A percentile compares a stretch with the other conserved stretches of the same genome.
Evolutionary conservation across 306 rosid species (phyloP).

Genomic region (Carpinus fangiana): DNA sequence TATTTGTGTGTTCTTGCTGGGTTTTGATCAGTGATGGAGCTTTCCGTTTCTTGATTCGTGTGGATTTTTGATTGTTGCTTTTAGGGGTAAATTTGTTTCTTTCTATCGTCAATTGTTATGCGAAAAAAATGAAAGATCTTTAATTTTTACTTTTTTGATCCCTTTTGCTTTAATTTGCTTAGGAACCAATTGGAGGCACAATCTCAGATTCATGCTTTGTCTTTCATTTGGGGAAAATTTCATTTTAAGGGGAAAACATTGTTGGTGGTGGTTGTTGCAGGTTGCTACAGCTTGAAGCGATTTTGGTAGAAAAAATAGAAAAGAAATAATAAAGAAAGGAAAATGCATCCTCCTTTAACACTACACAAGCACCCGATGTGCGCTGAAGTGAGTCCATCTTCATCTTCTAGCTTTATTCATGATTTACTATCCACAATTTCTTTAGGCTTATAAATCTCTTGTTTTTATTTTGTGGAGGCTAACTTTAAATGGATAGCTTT

Average conservation of each 20-base stretch:
- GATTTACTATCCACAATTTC: not conserved
- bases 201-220: not conserved
- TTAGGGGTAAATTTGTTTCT: not conserved
- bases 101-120: not conserved
- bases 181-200: not conserved
- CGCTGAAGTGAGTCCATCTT: constrained; percentile 61
- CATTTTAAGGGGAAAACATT: not conserved
- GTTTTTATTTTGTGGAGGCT: not conserved
- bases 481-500: not conserved
- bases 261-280: constrained; percentile 17
- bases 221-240: not conserved
- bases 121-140: not conserved
- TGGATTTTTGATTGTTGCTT: not conserved
- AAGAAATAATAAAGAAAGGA: not conserved
- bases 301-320: not conserved
- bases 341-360: constrained; percentile 93
- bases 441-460: not conserved
- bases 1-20: no score
- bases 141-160: not conserved
- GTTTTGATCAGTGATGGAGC: not conserved
- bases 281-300: constrained; percentile 33
- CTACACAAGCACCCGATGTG: constrained; percentile 96
- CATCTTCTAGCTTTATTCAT: not conserved
- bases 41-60: not conserved
- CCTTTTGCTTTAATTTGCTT: not conserved